Percentiles rank a stretch among this genome's conserved stretches.
Conservation (phyloP, 106 monocot species). For the Dendrobium nobile region DNA sequence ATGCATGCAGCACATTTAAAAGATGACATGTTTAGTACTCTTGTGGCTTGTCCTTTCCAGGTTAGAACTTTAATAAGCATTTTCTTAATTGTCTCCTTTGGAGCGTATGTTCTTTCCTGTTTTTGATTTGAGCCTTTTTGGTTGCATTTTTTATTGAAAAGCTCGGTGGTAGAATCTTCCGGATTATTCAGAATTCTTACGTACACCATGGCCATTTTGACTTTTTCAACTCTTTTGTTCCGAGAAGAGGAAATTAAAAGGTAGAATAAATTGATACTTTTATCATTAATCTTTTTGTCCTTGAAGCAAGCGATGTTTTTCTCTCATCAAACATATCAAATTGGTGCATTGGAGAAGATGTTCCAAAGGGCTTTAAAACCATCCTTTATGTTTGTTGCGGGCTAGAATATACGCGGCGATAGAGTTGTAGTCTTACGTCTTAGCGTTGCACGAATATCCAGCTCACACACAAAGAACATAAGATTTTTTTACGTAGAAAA, state of each 20-base stretch:
- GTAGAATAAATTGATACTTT: not conserved
- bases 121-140: not conserved
- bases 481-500: no score
- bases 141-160: not conserved
- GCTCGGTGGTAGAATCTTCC: not conserved
- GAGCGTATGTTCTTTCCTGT: not conserved
- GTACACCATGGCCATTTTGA: not conserved
- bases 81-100: not conserved
- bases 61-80: slow-evolving; percentile 20
- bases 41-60: slow-evolving; percentile 74
- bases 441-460: no score
- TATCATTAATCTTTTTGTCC: no score
- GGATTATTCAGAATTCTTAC: not conserved
- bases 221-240: not conserved
- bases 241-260: not conserved
- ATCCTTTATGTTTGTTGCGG: no score
- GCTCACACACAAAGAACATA: no score
- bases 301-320: no score
- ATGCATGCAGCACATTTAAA: slow-evolving; percentile 56
- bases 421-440: no score
- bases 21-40: slow-evolving; percentile 57
- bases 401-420: no score
- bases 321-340: no score
- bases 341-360: no score
- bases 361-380: no score